phyloP scores from a whole-genome alignment of 345 rosid genomes.

The Psidium guajava region DNA sequence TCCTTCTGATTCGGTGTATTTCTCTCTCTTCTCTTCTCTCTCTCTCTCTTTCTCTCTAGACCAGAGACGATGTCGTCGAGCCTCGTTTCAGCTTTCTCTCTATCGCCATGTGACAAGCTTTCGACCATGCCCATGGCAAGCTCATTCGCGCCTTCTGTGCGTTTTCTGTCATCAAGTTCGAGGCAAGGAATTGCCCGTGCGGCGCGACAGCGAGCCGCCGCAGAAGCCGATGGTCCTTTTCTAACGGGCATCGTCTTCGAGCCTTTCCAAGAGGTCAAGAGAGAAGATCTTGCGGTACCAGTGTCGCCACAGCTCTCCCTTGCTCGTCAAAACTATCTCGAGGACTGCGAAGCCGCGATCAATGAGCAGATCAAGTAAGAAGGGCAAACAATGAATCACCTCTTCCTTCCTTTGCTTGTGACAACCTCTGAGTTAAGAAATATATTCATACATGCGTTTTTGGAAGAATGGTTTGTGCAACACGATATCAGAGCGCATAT shows the following conservation, averaged over 20 bases:
- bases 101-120: not conserved
- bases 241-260: conserved; percentile 57
- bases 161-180: conserved; percentile 6
- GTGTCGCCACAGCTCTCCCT: conserved; percentile 47
- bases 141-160: not conserved
- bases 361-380: conserved; percentile 86
- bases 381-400: not conserved
- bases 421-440: not conserved
- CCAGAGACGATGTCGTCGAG: not conserved
- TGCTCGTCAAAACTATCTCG: conserved; percentile 57
- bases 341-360: conserved; percentile 65
- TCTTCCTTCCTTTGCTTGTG: not conserved
- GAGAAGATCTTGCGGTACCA: conserved; percentile 87
- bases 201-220: conserved; percentile 6
- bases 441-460: not conserved
- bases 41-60: not conserved
- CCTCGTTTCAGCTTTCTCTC: not conserved
- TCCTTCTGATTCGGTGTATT: not conserved
- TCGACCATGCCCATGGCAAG: not conserved
- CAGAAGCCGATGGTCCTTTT: conserved; percentile 8
- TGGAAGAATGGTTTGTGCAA: not conserved
- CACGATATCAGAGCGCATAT: not conserved
- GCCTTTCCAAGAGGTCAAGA: conserved; percentile 87
- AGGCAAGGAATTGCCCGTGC: conserved; percentile 2
- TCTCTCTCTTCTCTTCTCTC: not conserved